Percentiles rank a stretch among this genome's conserved stretches.
phyloP scores from a whole-genome alignment of 129 eudicot genomes.

The Flaveria robusta region DNA sequence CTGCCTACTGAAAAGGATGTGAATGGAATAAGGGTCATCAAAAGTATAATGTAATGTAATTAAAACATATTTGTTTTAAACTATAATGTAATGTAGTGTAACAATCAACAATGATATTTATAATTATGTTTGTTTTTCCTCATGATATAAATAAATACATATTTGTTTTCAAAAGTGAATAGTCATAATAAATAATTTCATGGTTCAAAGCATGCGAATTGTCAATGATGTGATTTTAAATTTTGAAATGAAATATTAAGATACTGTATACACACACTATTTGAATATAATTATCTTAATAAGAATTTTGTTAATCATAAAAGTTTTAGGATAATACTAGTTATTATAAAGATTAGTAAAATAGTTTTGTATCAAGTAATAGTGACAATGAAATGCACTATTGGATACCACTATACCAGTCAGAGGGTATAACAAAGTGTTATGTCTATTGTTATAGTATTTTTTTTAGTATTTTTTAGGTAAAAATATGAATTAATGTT shows the following conservation, averaged over 20 bases:
- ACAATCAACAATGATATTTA: too few relatives aligned
- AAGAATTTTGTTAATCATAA: neutral
- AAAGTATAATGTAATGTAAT: too few relatives aligned
- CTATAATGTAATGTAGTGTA: too few relatives aligned
- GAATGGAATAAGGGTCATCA: too few relatives aligned
- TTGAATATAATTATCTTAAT: neutral
- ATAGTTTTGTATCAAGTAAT: neutral
- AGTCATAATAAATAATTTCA: slow-evolving; percentile 19
- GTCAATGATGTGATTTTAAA: slow-evolving; percentile 14
- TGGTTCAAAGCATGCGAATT: slow-evolving; percentile 23
- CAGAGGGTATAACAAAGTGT: neutral
- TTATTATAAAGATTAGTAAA: neutral
- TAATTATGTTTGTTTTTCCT: neutral
- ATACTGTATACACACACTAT: neutral
- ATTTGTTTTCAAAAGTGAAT: slow-evolving; percentile 21
- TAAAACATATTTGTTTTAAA: too few relatives aligned
- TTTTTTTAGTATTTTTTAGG: neutral
- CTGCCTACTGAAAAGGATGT: too few relatives aligned
- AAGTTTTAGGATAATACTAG: neutral
- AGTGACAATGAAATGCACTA: neutral
- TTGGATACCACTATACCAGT: neutral
- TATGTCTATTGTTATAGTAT: neutral
- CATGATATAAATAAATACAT: slow-evolving; percentile 3
- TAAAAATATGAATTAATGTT: neutral
- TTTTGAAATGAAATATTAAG: slow-evolving; percentile 20